A percentile compares a stretch with the other conserved stretches of the same genome.
phyloP scores from a whole-genome alignment of 306 rosid species.

The barrel medic (Medicago truncatula) region DNA sequence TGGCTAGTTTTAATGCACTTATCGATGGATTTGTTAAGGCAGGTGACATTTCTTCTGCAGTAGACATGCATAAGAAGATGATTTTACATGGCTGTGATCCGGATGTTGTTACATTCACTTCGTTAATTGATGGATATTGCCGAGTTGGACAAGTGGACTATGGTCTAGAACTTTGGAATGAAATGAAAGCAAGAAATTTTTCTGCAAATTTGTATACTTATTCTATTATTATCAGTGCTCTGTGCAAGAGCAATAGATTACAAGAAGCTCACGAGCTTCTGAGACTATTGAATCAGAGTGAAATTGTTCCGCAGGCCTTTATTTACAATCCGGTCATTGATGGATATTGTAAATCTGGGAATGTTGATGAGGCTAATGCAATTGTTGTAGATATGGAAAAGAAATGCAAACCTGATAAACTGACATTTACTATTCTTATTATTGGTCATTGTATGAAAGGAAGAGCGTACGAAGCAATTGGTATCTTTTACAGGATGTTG shows the following conservation, averaged over 20 bases:
- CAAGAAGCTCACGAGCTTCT: slow-evolving; percentile 68
- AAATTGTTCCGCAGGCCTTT: slow-evolving; percentile 64
- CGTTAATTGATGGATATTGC: slow-evolving; percentile 76
- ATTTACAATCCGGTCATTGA: slow-evolving; percentile 83
- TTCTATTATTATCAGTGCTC: slow-evolving; percentile 72
- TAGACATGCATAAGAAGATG: slow-evolving; percentile 63
- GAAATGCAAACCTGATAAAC: slow-evolving; percentile 73
- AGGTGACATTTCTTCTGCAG: slow-evolving; percentile 67
- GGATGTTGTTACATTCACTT: slow-evolving; percentile 74
- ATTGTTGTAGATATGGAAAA: slow-evolving; percentile 79
- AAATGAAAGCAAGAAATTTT: slow-evolving; percentile 64
- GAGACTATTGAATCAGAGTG: slow-evolving; percentile 56
- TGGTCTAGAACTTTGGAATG: slow-evolving; percentile 72
- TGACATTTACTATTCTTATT: slow-evolving; percentile 85
- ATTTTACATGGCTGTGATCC: slow-evolving; percentile 57
- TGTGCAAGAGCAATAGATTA: slow-evolving; percentile 76
- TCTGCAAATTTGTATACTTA: slow-evolving; percentile 67
- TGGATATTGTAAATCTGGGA: slow-evolving; percentile 85
- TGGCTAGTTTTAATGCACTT: slow-evolving; percentile 66
- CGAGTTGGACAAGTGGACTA: slow-evolving; percentile 60
- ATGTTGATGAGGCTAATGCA: slow-evolving; percentile 76
- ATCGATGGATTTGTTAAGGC: slow-evolving; percentile 76
- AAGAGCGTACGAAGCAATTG: slow-evolving; percentile 71
- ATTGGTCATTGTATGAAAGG: slow-evolving; percentile 93
- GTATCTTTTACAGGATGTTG: slow-evolving; percentile 75